These are phyloP conservation scores for Candida oleophila DNA, from an alignment of 805 yeast species.

Conservation along the genomic window DNA sequence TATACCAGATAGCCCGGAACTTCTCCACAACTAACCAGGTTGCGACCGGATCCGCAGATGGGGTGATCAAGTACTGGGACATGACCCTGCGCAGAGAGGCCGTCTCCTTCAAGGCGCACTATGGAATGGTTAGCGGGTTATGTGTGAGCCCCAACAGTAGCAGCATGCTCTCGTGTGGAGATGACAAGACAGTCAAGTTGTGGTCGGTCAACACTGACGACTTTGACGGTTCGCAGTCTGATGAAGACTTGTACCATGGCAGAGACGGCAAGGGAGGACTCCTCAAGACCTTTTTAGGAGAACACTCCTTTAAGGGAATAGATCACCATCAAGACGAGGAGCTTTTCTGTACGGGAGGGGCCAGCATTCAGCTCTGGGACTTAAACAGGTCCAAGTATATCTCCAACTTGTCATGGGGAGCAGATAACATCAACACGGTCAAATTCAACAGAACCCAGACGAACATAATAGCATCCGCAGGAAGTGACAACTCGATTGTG, in stretches of 20 bases:
- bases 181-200: slow-evolving; percentile 82
- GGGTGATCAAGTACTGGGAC: slow-evolving; percentile 93
- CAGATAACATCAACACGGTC: slow-evolving; percentile 82
- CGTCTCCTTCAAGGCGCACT: slow-evolving; percentile 82
- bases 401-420: slow-evolving; percentile 90
- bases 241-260: slow-evolving; percentile 28
- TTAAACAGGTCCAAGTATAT: slow-evolving; percentile 72
- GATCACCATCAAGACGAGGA: slow-evolving; percentile 81
- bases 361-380: slow-evolving; percentile 91
- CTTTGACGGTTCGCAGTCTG: slow-evolving; percentile 36
- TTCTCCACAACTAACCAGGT: slow-evolving; percentile 64
- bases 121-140: slow-evolving; percentile 85
- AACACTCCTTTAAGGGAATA: slow-evolving; percentile 76
- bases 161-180: slow-evolving; percentile 79
- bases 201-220: slow-evolving; percentile 75
- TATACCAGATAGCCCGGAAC: slow-evolving; percentile 82
- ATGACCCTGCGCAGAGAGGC: slow-evolving; percentile 73
- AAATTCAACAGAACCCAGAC: slow-evolving; percentile 90
- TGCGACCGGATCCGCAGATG: slow-evolving; percentile 95
- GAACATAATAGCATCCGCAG: slow-evolving; percentile 79
- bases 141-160: slow-evolving; percentile 57
- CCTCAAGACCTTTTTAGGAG: slow-evolving; percentile 77
- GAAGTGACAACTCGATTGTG: slow-evolving; percentile 84
- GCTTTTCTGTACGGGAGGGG: slow-evolving; percentile 89
- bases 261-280: slow-evolving; percentile 47